A percentile compares a stretch with the other conserved stretches of the same genome.
Evolutionary conservation across 148 eudicot genomes (phyloP).

Genomic region (Camellia japonica): DNA sequence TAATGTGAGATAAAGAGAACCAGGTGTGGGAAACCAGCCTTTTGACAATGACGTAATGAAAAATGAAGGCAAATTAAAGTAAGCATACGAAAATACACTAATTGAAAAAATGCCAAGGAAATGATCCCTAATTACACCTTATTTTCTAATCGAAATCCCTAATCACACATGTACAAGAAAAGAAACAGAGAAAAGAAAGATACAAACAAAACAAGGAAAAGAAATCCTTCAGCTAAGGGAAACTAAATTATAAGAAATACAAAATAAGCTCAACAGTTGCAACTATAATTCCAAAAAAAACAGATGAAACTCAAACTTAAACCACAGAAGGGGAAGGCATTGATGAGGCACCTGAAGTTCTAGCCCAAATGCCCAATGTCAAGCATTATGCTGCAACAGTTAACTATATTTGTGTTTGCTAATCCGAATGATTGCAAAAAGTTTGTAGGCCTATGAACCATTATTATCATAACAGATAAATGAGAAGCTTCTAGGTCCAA

Average conservation of each 20-base stretch:
- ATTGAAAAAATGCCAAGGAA: background rate
- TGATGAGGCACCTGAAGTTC: background rate
- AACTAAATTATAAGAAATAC: background rate
- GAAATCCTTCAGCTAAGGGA: background rate
- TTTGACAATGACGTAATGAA: background rate
- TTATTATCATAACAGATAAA: background rate
- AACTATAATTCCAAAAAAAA: background rate
- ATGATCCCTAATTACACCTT: background rate
- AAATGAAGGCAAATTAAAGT: background rate
- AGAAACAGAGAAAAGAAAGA: background rate
- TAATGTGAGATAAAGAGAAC: conserved; percentile 16
- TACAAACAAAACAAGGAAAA: background rate
- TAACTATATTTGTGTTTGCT: too few relatives aligned
- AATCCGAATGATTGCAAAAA: background rate
- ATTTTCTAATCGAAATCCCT: too few relatives aligned
- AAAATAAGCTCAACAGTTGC: background rate
- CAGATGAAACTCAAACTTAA: background rate
- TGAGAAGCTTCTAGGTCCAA: background rate
- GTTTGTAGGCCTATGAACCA: background rate
- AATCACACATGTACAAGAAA: background rate
- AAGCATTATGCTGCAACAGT: background rate
- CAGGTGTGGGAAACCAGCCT: background rate
- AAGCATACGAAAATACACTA: background rate
- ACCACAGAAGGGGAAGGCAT: background rate
- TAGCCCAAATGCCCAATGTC: conserved; percentile 1